A percentile compares a stretch with the other conserved stretches of the same genome.
Conservation (phyloP, 768 basidiomycete species). For the Pleurotus tuoliensis region DNA sequence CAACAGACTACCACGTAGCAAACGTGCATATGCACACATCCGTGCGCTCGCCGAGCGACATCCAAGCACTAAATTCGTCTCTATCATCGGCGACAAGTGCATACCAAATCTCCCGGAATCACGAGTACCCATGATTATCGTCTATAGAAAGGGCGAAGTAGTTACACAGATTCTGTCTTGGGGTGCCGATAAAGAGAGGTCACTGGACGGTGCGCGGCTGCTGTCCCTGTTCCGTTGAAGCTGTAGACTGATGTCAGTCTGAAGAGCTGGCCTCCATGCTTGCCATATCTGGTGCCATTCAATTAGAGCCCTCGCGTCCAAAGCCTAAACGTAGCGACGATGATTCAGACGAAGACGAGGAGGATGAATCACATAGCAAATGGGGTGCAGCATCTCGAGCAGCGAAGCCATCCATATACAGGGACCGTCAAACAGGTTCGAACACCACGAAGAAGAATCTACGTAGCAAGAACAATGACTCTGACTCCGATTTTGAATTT, state of each 20-base stretch:
- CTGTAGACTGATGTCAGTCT: background rate
- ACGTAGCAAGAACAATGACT: background rate
- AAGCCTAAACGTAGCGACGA: background rate
- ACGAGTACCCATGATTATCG: slow-evolving; percentile 85
- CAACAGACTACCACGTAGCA: slow-evolving; percentile 72
- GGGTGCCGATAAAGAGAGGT: slow-evolving; percentile 76
- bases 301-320: background rate
- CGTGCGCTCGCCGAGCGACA: slow-evolving; percentile 72
- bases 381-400: slow-evolving; percentile 5
- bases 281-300: background rate
- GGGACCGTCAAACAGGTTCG: background rate
- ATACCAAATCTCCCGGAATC: slow-evolving; percentile 94
- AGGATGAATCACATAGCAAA: slow-evolving; percentile 1
- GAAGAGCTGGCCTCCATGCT: background rate
- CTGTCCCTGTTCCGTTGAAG: background rate
- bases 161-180: slow-evolving; percentile 80
- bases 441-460: background rate
- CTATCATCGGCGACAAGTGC: slow-evolving; percentile 91
- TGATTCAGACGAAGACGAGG: slow-evolving; percentile 2
- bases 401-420: background rate
- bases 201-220: slow-evolving; percentile 60
- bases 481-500: slow-evolving; percentile 5
- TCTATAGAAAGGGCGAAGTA: slow-evolving; percentile 92
- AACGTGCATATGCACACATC: slow-evolving; percentile 70
- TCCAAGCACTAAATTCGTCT: slow-evolving; percentile 92